phyloP scores from a whole-genome alignment of 345 rosid genomes.

The Eucalyptus pumila region DNA sequence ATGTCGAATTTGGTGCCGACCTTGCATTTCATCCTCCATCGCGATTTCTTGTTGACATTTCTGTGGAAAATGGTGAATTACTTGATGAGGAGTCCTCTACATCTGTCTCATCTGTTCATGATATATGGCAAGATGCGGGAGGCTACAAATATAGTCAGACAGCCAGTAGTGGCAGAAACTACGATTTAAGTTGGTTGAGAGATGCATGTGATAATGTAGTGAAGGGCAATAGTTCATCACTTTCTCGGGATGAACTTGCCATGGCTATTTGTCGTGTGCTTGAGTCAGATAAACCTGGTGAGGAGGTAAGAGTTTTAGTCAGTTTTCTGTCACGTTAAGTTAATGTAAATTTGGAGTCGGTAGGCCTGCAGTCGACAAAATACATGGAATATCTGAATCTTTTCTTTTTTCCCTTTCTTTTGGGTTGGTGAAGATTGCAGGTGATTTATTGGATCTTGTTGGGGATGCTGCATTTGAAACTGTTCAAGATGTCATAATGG shows the following conservation, averaged over 20 bases:
- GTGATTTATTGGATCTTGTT: constrained; percentile 83
- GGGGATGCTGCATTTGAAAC: constrained; percentile 92
- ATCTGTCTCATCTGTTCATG: constrained; percentile 18
- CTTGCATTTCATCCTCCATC: constrained; percentile 63
- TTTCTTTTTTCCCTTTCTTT: background rate
- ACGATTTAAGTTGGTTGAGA: constrained; percentile 78
- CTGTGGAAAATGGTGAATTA: constrained; percentile 37
- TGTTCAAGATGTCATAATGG: constrained; percentile 78
- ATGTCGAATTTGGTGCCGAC: constrained; percentile 71
- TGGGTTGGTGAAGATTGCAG: constrained; percentile 53
- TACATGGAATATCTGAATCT: background rate
- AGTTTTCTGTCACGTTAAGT: background rate
- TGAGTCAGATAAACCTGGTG: constrained; percentile 83
- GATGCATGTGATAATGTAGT: constrained; percentile 63
- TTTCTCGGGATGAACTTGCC: constrained; percentile 84
- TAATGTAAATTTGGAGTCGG: background rate
- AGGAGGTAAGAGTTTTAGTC: constrained; percentile 54
- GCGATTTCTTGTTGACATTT: constrained; percentile 64
- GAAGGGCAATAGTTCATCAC: constrained; percentile 55
- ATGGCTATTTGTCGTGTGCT: constrained; percentile 89
- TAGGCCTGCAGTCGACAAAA: background rate
- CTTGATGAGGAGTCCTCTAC: constrained; percentile 22
- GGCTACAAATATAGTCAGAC: constrained; percentile 10
- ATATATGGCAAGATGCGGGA: constrained; percentile 35
- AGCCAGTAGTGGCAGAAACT: constrained; percentile 20